Evolutionary conservation across 768 basidiomycete species (phyloP), one percentile per base, ranked within the genome.

Genomic region (Tephrocybe sp.): DNA sequence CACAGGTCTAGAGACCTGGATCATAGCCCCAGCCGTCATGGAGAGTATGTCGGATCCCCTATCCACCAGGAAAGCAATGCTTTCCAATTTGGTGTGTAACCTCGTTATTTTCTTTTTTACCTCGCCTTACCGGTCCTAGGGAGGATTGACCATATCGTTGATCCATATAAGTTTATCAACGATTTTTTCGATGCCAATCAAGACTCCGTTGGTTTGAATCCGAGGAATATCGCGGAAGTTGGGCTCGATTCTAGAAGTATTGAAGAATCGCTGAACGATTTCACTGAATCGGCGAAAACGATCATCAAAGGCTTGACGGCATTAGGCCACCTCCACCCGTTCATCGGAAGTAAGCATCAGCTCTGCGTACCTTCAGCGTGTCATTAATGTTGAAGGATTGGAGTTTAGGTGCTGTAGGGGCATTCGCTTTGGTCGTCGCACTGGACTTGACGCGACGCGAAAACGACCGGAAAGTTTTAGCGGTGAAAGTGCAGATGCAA

Each of bases 401-500:
- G 34, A 66, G 80, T 77, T 38, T n/a, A n/a, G n/a, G n/a, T n/a
- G 77, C 72, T 24, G 74, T 80, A 15, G 57, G 71, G 11, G 78
- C 79, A 1, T 82, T 82, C 61, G 68, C 73, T 28, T 64, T 77
- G 0, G 77, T 77, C 5, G 68, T 78, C 22, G 70, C 72, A 15
- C 63, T 82, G 28, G 78, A 80, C 44, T 46, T 74, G 46, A 75
- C 73, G 2, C 65, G 79, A 19, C 64, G 75, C 19, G 77, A 78
- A 22, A 82, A 83, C 45, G 75, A 82, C 47, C 72, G 69, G 47
- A 79, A 77, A 51, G 69, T 80, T 6, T 50, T 72, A 2, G 63
- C 68, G 3, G 64, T 83, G 5, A 75, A 75, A 40, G 48, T 74
- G 8, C 72, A 77, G 52, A 82, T 82, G 78, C 69, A 68, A 49